phyloP scores from a whole-genome alignment of 2,329 filamentous ascomycete genomes.

The Aspergillus phoenicis region DNA sequence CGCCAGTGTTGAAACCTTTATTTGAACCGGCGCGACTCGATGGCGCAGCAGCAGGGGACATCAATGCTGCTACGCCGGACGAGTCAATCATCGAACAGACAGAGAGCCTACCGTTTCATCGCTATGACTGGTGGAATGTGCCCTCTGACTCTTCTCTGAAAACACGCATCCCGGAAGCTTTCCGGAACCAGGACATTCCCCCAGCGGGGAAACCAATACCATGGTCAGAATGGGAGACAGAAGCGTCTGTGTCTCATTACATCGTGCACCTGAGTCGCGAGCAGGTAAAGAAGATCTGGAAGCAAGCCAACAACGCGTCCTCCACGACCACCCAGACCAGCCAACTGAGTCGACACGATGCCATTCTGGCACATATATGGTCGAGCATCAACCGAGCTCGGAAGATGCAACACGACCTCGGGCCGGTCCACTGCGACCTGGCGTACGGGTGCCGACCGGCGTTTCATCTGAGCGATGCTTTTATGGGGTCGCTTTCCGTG shows the following conservation, averaged over 20 bases:
- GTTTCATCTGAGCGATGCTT: constrained; percentile 43
- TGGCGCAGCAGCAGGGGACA: constrained; percentile 26
- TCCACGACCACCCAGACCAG: not conserved
- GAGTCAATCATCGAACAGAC: constrained; percentile 31
- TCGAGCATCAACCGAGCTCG: constrained; percentile 48
- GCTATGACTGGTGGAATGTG: constrained; percentile 52
- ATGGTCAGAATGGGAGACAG: constrained; percentile 44
- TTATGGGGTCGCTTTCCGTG: constrained; percentile 51
- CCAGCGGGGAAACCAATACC: constrained; percentile 44
- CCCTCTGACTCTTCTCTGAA: constrained; percentile 13
- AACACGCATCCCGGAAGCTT: constrained; percentile 10
- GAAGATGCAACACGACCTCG: constrained; percentile 23
- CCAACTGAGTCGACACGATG: constrained; percentile 48
- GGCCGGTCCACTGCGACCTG: constrained; percentile 44
- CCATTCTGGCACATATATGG: constrained; percentile 53
- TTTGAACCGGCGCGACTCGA: constrained; percentile 50
- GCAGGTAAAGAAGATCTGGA: constrained; percentile 42
- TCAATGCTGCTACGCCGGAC: constrained; percentile 24
- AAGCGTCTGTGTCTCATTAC: constrained; percentile 34
- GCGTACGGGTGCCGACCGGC: constrained; percentile 47
- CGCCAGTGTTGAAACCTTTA: constrained; percentile 25
- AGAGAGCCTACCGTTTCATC: constrained; percentile 45
- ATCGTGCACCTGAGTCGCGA: constrained; percentile 42
- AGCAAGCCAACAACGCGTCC: constrained; percentile 12
- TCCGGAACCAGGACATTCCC: constrained; percentile 27